These are phyloP conservation scores for Rutstroemia sp. DNA, from an alignment of 2,329 filamentous ascomycete species.

Conservation along the genomic window DNA sequence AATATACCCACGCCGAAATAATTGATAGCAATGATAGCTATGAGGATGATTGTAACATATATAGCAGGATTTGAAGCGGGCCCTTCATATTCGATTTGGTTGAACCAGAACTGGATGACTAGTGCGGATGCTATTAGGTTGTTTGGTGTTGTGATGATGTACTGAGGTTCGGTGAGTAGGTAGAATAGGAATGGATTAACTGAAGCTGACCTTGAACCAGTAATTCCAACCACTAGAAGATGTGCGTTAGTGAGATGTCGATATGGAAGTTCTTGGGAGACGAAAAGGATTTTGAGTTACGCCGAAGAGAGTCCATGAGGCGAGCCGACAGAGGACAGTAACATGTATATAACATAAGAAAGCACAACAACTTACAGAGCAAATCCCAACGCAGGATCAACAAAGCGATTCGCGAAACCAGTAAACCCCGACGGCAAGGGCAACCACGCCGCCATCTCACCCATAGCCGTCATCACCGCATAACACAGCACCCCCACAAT, in stretches of 20 bases:
- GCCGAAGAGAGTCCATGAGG: too few relatives aligned
- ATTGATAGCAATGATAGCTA: slow-evolving; percentile 57
- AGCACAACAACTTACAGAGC: slow-evolving; percentile 37
- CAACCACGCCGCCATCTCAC: slow-evolving; percentile 69
- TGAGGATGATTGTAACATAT: slow-evolving; percentile 66
- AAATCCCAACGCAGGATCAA: slow-evolving; percentile 74
- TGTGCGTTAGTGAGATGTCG: too few relatives aligned
- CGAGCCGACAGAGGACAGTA: too few relatives aligned
- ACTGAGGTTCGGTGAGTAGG: slow-evolving; percentile 31
- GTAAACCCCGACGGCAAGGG: slow-evolving; percentile 73
- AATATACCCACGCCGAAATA: slow-evolving; percentile 41
- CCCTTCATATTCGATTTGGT: slow-evolving; percentile 33
- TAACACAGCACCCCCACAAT: slow-evolving; percentile 67
- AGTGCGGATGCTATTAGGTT: slow-evolving; percentile 72
- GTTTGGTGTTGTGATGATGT: slow-evolving; percentile 79
- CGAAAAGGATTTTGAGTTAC: too few relatives aligned
- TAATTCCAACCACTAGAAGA: slow-evolving; percentile 21
- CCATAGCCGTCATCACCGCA: slow-evolving; percentile 69
- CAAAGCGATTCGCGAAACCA: slow-evolving; percentile 72
- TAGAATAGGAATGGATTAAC: neutral
- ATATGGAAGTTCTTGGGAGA: too few relatives aligned
- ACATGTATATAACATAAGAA: too few relatives aligned
- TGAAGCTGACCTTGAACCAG: slow-evolving; percentile 21
- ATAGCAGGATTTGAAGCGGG: slow-evolving; percentile 63
- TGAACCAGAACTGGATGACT: slow-evolving; percentile 72